phyloP scores from a whole-genome alignment of 495 filamentous ascomycete species.

The Lophiostoma macrostomum region DNA sequence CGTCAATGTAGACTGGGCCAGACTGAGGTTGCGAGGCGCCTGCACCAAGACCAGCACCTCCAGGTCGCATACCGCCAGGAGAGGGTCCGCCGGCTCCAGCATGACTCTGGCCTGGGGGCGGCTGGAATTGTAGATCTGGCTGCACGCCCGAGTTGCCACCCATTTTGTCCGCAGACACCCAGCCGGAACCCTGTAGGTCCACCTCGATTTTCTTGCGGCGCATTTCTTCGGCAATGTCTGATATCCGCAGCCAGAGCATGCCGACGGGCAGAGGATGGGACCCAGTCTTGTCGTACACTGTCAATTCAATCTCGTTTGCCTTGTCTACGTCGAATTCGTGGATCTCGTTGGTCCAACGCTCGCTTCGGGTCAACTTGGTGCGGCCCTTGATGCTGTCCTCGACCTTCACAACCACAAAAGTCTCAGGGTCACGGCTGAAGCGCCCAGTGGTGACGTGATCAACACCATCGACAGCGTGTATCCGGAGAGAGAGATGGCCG shows the following conservation, averaged over 20 bases:
- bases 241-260: conserved; percentile 93
- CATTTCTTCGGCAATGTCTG: conserved; percentile 96
- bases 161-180: conserved; percentile 96
- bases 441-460: conserved; percentile 86
- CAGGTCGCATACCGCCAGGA: conserved; percentile 34
- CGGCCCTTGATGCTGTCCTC: conserved; percentile 87
- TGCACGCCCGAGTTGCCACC: conserved; percentile 48
- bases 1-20: conserved; percentile 73
- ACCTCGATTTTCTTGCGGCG: conserved; percentile 95
- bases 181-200: conserved; percentile 84
- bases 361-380: conserved; percentile 81
- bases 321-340: conserved; percentile 94
- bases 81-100: conserved; percentile 33
- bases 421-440: conserved; percentile 88
- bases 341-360: conserved; percentile 85
- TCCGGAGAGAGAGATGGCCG: conserved; percentile 79
- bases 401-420: conserved; percentile 91
- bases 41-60: conserved; percentile 42
- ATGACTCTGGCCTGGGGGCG: conserved; percentile 41
- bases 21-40: conserved; percentile 38
- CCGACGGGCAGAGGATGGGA: conserved; percentile 90
- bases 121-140: conserved; percentile 44
- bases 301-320: conserved; percentile 96
- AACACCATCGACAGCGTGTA: conserved; percentile 87
- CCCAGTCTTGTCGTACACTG: conserved; percentile 90